Base-by-base conservation (phyloP, 352 stramenopile species). In the Globisporangium sylvaticum region DNA sequence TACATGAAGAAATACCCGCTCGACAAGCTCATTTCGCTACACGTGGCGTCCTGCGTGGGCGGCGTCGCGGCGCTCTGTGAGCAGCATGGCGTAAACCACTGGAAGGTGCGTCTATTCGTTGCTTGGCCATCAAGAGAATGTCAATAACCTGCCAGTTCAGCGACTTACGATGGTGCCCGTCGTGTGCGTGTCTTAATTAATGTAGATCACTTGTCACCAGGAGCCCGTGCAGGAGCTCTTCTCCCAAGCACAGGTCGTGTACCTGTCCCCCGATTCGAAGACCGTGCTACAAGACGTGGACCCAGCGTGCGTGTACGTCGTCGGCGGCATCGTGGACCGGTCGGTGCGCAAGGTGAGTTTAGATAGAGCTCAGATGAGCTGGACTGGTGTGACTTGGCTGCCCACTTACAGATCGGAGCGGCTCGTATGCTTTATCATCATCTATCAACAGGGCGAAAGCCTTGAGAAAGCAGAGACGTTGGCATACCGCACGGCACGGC, bases 271-370 rank as follows among this genome's bases (percentile, higher is more conserved):
- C 4, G 90, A 97, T 62, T 86, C 88, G n/a, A 66, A 81, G 0
- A 78, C 91, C 24, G 73, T 91, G 5, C 77, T 97, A 0, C 48
- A 72, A 1, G 52, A 70, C 4, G 39, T 97, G 5, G 73, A 93
- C 61, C 68, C 74, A 22, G 42, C 59, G 18, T 70, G 56, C 8
- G 76, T 92, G 9, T 96, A 97, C 68, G 77, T 96, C 46, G 70
- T 97, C 46, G 88, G 88, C 29, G 89, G 85, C 27, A 94, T 97
- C 60, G 84, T 94, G 29, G 89, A 97, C 52, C 85, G 88, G 24
- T 91, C 89, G 2, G 87, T 94, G 50, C 85, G 85, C 54, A 94
- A 92, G 79, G 81, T 78, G 32, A 55, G 52, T 24, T 24, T 2
- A 44, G 31, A 34, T 34, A 44, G 12, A 22, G 42, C 5, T 12